These are phyloP conservation scores for Xerocomus potaroensis DNA, from an alignment of 768 basidiomycete species.

Conservation along the genomic window DNA sequence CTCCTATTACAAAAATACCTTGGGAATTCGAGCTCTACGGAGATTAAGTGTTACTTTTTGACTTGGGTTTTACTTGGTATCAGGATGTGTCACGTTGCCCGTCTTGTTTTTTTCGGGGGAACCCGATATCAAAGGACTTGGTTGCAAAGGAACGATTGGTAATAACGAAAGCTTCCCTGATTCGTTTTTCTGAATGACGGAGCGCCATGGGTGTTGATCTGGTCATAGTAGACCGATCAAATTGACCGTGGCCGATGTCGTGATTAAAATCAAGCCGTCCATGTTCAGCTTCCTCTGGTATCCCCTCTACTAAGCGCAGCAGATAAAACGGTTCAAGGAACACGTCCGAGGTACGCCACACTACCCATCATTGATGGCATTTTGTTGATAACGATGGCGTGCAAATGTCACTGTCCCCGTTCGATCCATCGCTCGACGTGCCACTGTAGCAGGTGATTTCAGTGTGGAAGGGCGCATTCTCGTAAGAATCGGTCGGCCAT, in stretches of 20 bases:
- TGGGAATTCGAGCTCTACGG: conserved; percentile 77
- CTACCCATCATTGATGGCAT: conserved; percentile 6
- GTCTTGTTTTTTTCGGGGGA: conserved; percentile 17
- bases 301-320: neutral
- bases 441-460: conserved; percentile 10
- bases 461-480: conserved; percentile 1
- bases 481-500: conserved; percentile 14
- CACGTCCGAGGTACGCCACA: conserved; percentile 13
- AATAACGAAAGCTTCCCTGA: conserved; percentile 20
- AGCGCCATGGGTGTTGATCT: conserved; percentile 20
- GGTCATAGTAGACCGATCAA: conserved; percentile 13
- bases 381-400: conserved; percentile 4
- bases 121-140: conserved; percentile 13
- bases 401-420: neutral
- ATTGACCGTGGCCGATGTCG: conserved; percentile 17
- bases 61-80: conserved; percentile 10
- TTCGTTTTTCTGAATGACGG: conserved; percentile 11
- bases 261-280: conserved; percentile 3
- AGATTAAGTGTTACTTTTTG: conserved; percentile 25
- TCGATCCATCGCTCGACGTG: conserved; percentile 17
- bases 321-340: conserved; percentile 4
- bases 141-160: conserved; percentile 19
- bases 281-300: conserved; percentile 12
- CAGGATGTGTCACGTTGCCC: conserved; percentile 16
- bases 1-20: conserved; percentile 49